Evolutionary conservation across 139 green algal species (phyloP), one percentile per base, ranked within the genome.

Genomic region (Auxenochlorella protothecoides): DNA sequence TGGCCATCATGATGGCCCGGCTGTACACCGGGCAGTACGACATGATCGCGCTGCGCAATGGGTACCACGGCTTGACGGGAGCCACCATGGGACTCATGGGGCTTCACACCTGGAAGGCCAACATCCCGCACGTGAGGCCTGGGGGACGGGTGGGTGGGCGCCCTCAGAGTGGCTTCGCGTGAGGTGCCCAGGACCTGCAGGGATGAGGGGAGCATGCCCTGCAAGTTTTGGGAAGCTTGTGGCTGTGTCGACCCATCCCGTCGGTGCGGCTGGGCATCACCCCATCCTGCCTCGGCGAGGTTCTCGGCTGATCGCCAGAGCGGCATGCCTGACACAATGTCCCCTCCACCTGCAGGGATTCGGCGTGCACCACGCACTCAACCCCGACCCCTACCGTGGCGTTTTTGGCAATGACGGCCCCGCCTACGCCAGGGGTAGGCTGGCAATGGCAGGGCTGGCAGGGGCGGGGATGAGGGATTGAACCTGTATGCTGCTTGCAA

Each of bases 71-170:
- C 65, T 84, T 97, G 76, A 87, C 82, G 70, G 80, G 85, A 3
- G 84, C 70, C 27, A 96, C 92, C 2, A 97, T 98, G 91, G 90
- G 90, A 51, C 77, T 91, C 6, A 89, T 91, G 54, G 94, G 89
- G 0, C 89, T 96, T 68, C 73, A 79, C 82, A 97, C 88, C 5
- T 98, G 93, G 93, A 98, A 98, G 79, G 87, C 92, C 72, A 79
- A 82, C 63, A 66, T 96, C 52, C 88, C 91, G 0, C 79, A 85
- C 72, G 84, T 85, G 53, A 16, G 68, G 5, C 14, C 6, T 15
- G 0, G 55, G 69, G 65, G 66, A 44, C 27, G 27, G 27, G 27
- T 0, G 27, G 27, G 27, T 44, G 27, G 27, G 27, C 27, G 27
- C 59, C 11, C 12, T 63, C 59, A 63, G 11, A 63, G 11, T 13